Base-by-base conservation (phyloP, 2,329 filamentous ascomycete species). In the Fusarium lateritium region DNA sequence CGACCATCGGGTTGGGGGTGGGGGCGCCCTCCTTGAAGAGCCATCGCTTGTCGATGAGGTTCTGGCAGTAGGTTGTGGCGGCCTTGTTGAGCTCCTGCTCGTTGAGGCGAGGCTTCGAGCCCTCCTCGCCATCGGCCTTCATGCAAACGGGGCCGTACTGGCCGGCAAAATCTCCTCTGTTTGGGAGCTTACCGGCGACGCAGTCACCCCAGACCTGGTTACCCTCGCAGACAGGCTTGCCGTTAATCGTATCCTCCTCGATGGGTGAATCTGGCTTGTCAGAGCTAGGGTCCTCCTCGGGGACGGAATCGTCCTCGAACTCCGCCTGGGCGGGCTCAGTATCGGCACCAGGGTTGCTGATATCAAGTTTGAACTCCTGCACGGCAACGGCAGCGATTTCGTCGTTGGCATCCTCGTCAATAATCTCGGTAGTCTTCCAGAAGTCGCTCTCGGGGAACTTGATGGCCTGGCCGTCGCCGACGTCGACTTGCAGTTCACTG, bases 351-450 rank as follows among this genome's bases (percentile, higher is more conserved):
- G 11, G 51, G 39, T 38, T 54, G 39, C 51, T 44, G 51, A 28
- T 44, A 44, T 54, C 51, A 44, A 54, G 51, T 44, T 54, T 54
- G 51, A 54, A 54, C 51, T 54, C 51, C 28, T 54, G 51, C 21
- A 54, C 39, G 21, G 51, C 51, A 54, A 54, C 51, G 21, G 51
- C 51, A 54, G 51, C 4, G 31, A 26, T 44, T 3, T 44, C 51
- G 21, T 54, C 51, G 51, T 54, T 54, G 15, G 51, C 21, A 17
- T 44, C 0, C 51, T 54, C 40, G 17, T 54, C 51, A 44, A 44
- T 28, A 54, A 54, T n/a, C 21, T 44, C 39, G 21, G 40, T 54
- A 36, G 51, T 54, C 21, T 54, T 54, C 51, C 39, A 54, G 13
- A 54, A 54, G 17, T 44, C 51, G 51, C 28, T 54, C 51, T 44